Evolutionary conservation across 768 basidiomycete species (phyloP).

Genomic region (Astraeus odoratus): DNA sequence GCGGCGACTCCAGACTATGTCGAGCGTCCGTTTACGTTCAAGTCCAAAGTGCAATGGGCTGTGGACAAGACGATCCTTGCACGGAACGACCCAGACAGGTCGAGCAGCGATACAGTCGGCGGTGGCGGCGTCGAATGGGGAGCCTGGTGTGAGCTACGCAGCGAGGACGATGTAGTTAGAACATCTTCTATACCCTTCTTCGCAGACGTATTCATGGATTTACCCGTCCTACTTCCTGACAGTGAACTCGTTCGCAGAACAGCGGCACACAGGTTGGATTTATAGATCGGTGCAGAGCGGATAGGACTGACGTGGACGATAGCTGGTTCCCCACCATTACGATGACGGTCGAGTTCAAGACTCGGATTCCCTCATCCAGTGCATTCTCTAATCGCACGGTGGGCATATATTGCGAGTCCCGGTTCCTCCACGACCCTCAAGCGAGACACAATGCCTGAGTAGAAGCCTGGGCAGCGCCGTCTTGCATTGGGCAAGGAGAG

Average conservation of each 20-base stretch:
- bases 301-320: not conserved
- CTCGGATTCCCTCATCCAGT: slow-evolving; percentile 42
- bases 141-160: slow-evolving; percentile 42
- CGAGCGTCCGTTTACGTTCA: slow-evolving; percentile 30
- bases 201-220: slow-evolving; percentile 45
- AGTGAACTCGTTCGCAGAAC: slow-evolving; percentile 31
- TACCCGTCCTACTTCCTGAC: slow-evolving; percentile 41
- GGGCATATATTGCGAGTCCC: slow-evolving; percentile 46
- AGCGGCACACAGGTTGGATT: slow-evolving; percentile 11
- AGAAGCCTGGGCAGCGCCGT: slow-evolving; percentile 64
- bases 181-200: slow-evolving; percentile 47
- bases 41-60: slow-evolving; percentile 29
- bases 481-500: slow-evolving; percentile 41
- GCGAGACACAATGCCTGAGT: slow-evolving; percentile 52
- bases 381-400: slow-evolving; percentile 45
- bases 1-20: slow-evolving; percentile 20
- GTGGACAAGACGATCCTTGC: slow-evolving; percentile 35
- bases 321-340: slow-evolving; percentile 64
- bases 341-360: slow-evolving; percentile 57
- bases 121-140: slow-evolving; percentile 54
- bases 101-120: slow-evolving; percentile 35
- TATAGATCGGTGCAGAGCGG: not conserved
- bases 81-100: slow-evolving; percentile 33
- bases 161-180: slow-evolving; percentile 41
- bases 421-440: slow-evolving; percentile 47